A percentile compares a stretch with the other conserved stretches of the same genome.
Conservation (phyloP, 1,284 basidiomycete genomes). For the Bjerkandera adusta region DNA sequence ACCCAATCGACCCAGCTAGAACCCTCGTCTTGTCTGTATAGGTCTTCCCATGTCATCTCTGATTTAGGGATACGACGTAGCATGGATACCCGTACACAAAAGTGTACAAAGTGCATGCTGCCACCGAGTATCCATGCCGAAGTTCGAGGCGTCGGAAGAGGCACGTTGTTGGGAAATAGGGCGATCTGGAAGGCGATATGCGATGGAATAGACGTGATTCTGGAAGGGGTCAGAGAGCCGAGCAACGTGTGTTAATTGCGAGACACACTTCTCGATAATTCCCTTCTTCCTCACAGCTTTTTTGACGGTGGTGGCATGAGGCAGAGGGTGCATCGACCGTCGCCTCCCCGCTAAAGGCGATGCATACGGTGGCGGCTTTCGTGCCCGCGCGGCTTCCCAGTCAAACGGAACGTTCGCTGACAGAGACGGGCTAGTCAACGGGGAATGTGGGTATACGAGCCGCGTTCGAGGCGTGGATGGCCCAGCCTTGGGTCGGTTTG, state of each 20-base stretch:
- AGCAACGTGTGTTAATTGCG: not conserved
- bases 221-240: constrained; percentile 24
- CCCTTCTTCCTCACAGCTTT: constrained; percentile 61
- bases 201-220: constrained; percentile 63
- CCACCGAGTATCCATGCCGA: constrained; percentile 67
- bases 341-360: constrained; percentile 50
- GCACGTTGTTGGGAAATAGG: constrained; percentile 73
- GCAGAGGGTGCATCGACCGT: too few species aligned
- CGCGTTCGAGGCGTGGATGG: constrained; percentile 26
- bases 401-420: constrained; percentile 75
- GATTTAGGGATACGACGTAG: constrained; percentile 56
- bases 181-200: constrained; percentile 68
- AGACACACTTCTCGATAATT: constrained; percentile 51
- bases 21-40: constrained; percentile 61
- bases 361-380: constrained; percentile 65
- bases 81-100: constrained; percentile 60
- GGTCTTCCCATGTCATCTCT: constrained; percentile 74
- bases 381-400: constrained; percentile 73
- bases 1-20: constrained; percentile 82
- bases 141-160: constrained; percentile 61
- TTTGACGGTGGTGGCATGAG: too few species aligned
- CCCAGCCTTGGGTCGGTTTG: constrained; percentile 19
- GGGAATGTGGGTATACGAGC: constrained; percentile 35
- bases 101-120: constrained; percentile 61
- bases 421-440: constrained; percentile 63